Evolutionary conservation across 164 flowering plant species (phyloP).

Genomic region (Piper longum): DNA sequence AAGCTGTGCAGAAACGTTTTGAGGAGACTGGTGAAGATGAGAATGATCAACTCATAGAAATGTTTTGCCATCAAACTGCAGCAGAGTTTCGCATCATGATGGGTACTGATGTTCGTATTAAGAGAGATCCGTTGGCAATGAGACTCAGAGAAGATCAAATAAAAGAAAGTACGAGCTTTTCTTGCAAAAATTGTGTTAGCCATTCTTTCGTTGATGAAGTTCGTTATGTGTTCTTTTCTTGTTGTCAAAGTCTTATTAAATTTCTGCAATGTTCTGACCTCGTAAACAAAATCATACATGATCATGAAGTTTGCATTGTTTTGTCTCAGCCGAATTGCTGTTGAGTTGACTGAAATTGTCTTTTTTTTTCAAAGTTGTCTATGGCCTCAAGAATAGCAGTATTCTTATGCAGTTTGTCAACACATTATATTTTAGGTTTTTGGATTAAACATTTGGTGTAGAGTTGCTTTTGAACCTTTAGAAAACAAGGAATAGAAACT

Average conservation of each 20-base stretch:
- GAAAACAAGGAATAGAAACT: neutral
- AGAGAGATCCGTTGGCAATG: conserved; percentile 93
- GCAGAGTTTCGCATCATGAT: conserved; percentile 84
- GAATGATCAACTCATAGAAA: conserved; percentile 59
- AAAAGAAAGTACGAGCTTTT: conserved; percentile 56
- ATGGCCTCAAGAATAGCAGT: too few relatives aligned
- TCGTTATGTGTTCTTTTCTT: neutral
- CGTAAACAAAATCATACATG: too few relatives aligned
- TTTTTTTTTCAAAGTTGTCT: too few relatives aligned
- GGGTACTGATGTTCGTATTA: conserved; percentile 83
- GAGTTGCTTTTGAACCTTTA: neutral
- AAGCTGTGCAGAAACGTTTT: conserved; percentile 84
- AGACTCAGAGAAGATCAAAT: conserved; percentile 89
- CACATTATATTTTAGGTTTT: neutral
- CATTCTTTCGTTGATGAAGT: neutral
- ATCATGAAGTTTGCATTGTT: too few relatives aligned
- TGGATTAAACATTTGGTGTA: neutral
- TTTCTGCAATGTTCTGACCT: too few relatives aligned
- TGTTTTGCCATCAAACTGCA: conserved; percentile 82
- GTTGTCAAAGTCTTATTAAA: too few relatives aligned
- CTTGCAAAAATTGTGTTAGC: conserved; percentile 1
- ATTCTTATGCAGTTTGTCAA: neutral
- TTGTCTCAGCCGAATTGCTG: too few relatives aligned
- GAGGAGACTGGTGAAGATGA: conserved; percentile 99
- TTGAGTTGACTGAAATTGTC: too few relatives aligned